Conservation (phyloP, 306 rosid genomes). For the Clitoria ternatea region DNA sequence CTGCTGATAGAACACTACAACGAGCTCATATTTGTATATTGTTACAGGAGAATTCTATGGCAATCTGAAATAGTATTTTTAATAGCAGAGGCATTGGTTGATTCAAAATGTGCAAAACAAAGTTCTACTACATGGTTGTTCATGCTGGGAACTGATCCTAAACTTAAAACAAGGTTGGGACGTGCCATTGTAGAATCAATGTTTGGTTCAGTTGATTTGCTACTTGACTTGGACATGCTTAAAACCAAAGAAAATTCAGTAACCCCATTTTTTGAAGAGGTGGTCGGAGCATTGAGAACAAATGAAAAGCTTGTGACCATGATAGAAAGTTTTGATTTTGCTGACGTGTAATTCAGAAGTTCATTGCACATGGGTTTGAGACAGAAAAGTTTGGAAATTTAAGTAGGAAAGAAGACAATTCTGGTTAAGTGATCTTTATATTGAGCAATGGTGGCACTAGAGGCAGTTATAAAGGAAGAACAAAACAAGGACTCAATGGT, state of each 20-base stretch:
- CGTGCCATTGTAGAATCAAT: conserved; percentile 71
- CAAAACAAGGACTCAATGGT: conserved; percentile 38
- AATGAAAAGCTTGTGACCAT: conserved; percentile 57
- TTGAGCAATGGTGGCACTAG: conserved; percentile 38
- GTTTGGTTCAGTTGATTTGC: conserved; percentile 53
- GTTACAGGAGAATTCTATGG: conserved; percentile 91
- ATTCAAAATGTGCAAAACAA: conserved; percentile 43
- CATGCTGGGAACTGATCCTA: conserved; percentile 65
- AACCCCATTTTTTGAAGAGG: conserved; percentile 34
- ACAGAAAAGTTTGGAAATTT: conserved; percentile 45
- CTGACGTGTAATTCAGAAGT: conserved; percentile 59
- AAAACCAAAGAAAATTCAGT: conserved; percentile 30
- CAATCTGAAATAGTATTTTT: conserved; percentile 69
- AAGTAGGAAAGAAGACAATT: conserved; percentile 18
- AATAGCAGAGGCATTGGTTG: conserved; percentile 61
- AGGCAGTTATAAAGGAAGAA: conserved; percentile 29
- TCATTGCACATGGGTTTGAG: conserved; percentile 54
- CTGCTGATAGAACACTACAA: conserved; percentile 39
- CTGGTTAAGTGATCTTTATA: conserved; percentile 48
- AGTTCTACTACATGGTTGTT: conserved; percentile 55
- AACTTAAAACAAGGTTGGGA: conserved; percentile 73
- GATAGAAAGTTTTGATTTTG: conserved; percentile 63
- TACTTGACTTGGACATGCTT: conserved; percentile 48
- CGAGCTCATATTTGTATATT: conserved; percentile 56
- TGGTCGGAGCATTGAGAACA: conserved; percentile 42